A percentile compares a stretch with the other conserved stretches of the same genome.
Evolutionary conservation across 1,284 basidiomycete genomes (phyloP).

Genomic region (Erythrobasidium hasegawianum): DNA sequence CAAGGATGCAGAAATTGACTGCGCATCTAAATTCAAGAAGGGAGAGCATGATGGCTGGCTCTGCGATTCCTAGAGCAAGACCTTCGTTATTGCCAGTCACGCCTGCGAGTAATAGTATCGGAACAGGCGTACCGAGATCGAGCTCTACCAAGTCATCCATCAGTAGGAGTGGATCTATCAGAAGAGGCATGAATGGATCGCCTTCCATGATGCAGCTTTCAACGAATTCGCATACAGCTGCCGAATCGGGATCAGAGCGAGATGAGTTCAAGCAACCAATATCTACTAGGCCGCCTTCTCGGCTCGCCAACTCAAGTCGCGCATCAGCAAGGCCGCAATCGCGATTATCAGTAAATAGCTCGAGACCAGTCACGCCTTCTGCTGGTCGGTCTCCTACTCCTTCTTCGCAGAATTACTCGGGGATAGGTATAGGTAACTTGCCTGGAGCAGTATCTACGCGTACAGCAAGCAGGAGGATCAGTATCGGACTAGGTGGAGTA

Average conservation of each 20-base stretch:
- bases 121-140: not conserved
- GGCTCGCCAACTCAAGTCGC: not conserved
- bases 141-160: not conserved
- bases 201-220: not conserved
- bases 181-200: not conserved
- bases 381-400: constrained; percentile 1
- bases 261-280: not conserved
- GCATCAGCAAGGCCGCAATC: not conserved
- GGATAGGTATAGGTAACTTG: not conserved
- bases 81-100: not conserved
- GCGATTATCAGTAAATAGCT: not conserved
- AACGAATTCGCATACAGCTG: not conserved
- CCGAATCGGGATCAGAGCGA: not conserved
- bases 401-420: not conserved
- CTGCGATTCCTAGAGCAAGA: constrained; percentile 24
- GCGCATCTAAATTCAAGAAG: constrained; percentile 34
- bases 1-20: constrained; percentile 38
- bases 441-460: not conserved
- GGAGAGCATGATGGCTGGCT: constrained; percentile 31
- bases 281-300: not conserved
- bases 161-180: not conserved
- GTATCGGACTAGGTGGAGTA: not conserved
- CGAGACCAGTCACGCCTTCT: not conserved
- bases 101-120: not conserved
- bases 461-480: not conserved